Base-by-base conservation (phyloP, 2,329 filamentous ascomycete species). In the Alternaria atra region DNA sequence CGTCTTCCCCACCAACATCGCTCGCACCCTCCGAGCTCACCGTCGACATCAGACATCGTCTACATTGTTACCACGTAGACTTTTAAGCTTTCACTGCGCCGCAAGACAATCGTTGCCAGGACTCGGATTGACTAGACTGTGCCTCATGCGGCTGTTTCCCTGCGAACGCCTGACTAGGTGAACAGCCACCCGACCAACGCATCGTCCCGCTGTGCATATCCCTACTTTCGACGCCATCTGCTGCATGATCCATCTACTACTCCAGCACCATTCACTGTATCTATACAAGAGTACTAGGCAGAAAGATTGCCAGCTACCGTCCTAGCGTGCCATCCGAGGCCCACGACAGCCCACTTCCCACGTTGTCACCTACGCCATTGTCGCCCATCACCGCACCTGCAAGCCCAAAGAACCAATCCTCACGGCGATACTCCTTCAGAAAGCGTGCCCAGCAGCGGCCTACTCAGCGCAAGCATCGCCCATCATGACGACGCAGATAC, bases 401-500 rank as follows among this genome's bases (percentile, higher is more conserved):
- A 34, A 27, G 30, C 42, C 52, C 37, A 50, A 50, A 46, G 35
- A 25, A 29, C 52, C 35, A 39, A n/a, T 42, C 27, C 53, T 27
- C 53, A 52, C 60, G 58, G 51, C 52, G 48, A 67, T 61, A 58
- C 63, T 65, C 29, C 65, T 65, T 44, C 64, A 63, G 34, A 65
- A 69, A 52, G 56, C 58, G 59, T 61, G 61, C 40, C 61, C 65
- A 56, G 61, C 50, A 43, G 65, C 60, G 34, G 64, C 61, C 40
- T 50, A 12, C 55, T 15, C 57, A 40, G 47, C 56, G 53, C 51
- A 48, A 17, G 13, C 30, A 40, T 42, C 47, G 60, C 63, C 65
- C 60, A 61, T 52, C 63, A 79, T 79, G 77, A 68, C 75, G 61
- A 75, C 74, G 56, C 75, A 91, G 79, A 90, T 93, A 69, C 94